A percentile compares a stretch with the other conserved stretches of the same genome.
Conservation (phyloP, 1,284 basidiomycete genomes). For the Chalciporus piperatoides region DNA sequence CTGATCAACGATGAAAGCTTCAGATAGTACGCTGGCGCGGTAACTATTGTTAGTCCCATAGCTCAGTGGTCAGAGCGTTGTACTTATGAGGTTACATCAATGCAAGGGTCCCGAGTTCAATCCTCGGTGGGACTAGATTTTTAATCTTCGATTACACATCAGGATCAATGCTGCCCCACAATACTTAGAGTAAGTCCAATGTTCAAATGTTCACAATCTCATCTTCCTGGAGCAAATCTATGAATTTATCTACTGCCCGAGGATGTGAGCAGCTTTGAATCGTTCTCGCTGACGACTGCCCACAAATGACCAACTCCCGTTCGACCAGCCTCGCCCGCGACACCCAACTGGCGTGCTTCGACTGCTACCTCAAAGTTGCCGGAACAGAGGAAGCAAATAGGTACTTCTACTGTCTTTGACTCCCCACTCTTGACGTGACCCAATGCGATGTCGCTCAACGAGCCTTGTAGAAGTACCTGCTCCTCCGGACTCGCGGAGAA, state of each 20-base stretch:
- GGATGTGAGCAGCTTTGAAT: conserved; percentile 5
- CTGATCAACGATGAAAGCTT: neutral
- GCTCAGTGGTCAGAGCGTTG: conserved; percentile 40
- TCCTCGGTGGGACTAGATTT: conserved; percentile 37
- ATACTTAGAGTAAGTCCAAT: no score
- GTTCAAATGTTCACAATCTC: no score
- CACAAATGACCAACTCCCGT: conserved; percentile 23
- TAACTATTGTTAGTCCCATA: conserved; percentile 32
- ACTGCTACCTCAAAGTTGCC: conserved; percentile 71
- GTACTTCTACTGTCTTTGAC: conserved; percentile 49
- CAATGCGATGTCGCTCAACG: conserved; percentile 54
- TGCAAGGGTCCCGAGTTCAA: conserved; percentile 39
- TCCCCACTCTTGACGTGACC: conserved; percentile 54
- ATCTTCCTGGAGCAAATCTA: neutral
- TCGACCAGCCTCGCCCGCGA: conserved; percentile 13
- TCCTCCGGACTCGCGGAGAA: conserved; percentile 55
- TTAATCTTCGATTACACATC: conserved; percentile 7
- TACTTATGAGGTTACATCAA: conserved; percentile 38
- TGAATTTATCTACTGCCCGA: conserved; percentile 1
- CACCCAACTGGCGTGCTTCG: conserved; percentile 37
- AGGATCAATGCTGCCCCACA: no score
- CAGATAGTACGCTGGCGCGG: neutral
- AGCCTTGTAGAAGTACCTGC: conserved; percentile 69
- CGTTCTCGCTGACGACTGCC: conserved; percentile 16
- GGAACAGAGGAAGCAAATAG: conserved; percentile 70